Conservation (phyloP, 2,329 filamentous ascomycete genomes). For the Sordariomycetes sp. region DNA sequence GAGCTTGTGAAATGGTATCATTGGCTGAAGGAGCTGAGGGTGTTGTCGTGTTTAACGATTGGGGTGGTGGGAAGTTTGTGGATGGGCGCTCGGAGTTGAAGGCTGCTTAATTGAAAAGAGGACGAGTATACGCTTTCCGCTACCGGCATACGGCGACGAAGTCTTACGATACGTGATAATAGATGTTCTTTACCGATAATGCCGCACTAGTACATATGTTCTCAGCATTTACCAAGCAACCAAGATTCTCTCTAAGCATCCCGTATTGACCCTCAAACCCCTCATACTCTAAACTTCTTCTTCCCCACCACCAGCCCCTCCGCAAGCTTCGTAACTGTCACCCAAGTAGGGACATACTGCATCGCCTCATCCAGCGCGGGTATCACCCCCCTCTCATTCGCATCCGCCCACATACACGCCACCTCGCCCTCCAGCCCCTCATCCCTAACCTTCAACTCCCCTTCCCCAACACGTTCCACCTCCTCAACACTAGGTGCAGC, state of each 20-base stretch:
- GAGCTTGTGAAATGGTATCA: background rate
- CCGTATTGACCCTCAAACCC: background rate
- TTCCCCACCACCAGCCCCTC: constrained; percentile 74
- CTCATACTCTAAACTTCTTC: constrained; percentile 50
- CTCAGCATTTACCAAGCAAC: background rate
- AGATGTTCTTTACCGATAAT: background rate
- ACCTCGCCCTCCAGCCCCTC: constrained; percentile 46
- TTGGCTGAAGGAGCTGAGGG: background rate
- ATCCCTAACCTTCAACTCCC: constrained; percentile 7
- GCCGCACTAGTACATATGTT: background rate
- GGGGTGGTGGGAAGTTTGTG: too few relatives aligned
- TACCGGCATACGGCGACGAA: background rate
- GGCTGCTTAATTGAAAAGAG: too few relatives aligned
- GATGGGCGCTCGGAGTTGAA: too few relatives aligned
- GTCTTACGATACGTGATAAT: background rate
- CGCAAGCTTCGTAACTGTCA: constrained; percentile 57
- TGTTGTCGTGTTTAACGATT: too few relatives aligned
- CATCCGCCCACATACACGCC: constrained; percentile 79
- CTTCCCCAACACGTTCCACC: constrained; percentile 7
- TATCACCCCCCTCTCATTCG: constrained; percentile 56
- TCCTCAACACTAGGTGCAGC: background rate
- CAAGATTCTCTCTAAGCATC: background rate
- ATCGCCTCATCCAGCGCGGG: constrained; percentile 73
- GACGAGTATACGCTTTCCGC: background rate
- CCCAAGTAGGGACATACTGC: constrained; percentile 69